Base-by-base conservation (phyloP, 495 filamentous ascomycete species). In the Elasticomyces elasticus region DNA sequence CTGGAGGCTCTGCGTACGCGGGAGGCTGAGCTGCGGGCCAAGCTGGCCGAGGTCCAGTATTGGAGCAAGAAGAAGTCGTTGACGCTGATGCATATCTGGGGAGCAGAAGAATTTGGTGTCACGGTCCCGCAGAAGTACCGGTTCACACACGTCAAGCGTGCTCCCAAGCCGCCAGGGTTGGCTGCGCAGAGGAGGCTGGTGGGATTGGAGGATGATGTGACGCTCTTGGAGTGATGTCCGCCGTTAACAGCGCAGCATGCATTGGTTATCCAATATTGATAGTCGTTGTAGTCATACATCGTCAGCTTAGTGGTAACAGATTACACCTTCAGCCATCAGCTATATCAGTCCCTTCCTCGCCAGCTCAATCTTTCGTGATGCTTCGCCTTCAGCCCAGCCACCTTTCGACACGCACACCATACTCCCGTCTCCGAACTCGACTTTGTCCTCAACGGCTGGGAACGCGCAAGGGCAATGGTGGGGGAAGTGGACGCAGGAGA, bases 401-500 rank as follows among this genome's bases (percentile, higher is more conserved):
- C 88, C 89, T 63, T 82, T 89, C 24, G 82, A 87, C 3, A 85
- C 76, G 67, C 89, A 96, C 58, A 90, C 72, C 13, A 86, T 76
- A 61, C 82, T 85, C 10, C 89, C 89, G 12, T 91, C 85, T 15
- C 81, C 85, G 30, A 92, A 70, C 69, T 96, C 89, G 50, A 90
- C 79, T 62, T 96, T 96, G 63, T 96, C 88, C 66, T 94, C 86
- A 42, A 86, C 76, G 15, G 73, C 70, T 6, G 87, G 83, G 72
- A 85, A 89, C 1, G 87, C 74, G 68, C 89, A 96, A 6, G 89
- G 89, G 66, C 89, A 96, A 70, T 96, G 89, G 68, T 94, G 89
- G 7, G 89, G 89, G 75, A 94, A 87, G 65, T 86, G 81, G 1
- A 96, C 89, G 72, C 89, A 96, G 5, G 87, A 83, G 23, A 95